Evolutionary conservation across 2,329 filamentous ascomycete genomes (phyloP).

Genomic region (Fusarium continuum): DNA sequence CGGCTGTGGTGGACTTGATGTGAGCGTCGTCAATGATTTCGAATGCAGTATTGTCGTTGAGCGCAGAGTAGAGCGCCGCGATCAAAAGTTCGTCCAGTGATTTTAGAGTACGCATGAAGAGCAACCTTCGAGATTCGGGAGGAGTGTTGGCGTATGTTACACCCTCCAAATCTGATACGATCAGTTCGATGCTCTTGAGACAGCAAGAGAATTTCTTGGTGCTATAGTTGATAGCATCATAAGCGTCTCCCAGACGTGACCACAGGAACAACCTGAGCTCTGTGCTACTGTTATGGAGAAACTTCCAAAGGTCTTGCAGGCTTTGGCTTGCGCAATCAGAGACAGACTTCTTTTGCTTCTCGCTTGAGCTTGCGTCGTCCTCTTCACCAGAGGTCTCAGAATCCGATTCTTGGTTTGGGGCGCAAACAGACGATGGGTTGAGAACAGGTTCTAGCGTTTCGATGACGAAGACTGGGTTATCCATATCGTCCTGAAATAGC

Average conservation of each 20-base stretch:
- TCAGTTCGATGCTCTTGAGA: conserved; percentile 84
- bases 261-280: conserved; percentile 88
- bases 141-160: conserved; percentile 71
- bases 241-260: conserved; percentile 90
- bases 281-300: conserved; percentile 81
- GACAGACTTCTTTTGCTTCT: conserved; percentile 50
- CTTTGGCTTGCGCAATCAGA: conserved; percentile 64
- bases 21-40: conserved; percentile 87
- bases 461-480: conserved; percentile 84
- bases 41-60: conserved; percentile 75
- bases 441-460: conserved; percentile 92
- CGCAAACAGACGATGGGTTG: conserved; percentile 71
- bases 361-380: conserved; percentile 21
- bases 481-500: conserved; percentile 84
- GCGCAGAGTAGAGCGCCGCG: conserved; percentile 73
- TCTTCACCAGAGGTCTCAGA: conserved; percentile 20
- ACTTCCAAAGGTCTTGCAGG: conserved; percentile 83
- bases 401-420: conserved; percentile 37
- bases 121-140: conserved; percentile 71
- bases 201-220: conserved; percentile 91
- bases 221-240: conserved; percentile 81
- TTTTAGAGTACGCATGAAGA: conserved; percentile 80
- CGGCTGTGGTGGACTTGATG: conserved; percentile 75
- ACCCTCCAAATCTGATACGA: conserved; percentile 69
- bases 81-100: conserved; percentile 80